Evolutionary conservation across 441 rosid species (phyloP), one percentile per base, ranked within the genome.

Genomic region (Croton laevigatus): DNA sequence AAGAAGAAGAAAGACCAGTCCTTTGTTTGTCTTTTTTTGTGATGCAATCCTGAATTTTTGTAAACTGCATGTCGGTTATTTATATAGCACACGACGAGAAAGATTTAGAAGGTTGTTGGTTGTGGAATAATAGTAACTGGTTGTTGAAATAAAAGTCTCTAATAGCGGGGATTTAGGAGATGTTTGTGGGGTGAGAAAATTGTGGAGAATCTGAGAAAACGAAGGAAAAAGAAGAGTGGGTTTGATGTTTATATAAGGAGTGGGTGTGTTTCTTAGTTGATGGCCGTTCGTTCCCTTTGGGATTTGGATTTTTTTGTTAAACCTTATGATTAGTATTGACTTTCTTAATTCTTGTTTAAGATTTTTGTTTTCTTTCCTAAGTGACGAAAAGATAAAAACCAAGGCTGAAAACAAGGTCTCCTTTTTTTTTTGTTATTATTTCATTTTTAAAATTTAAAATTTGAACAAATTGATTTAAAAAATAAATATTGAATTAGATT

Each of bases 141-240:
- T 14, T 17, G 60, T 20, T 60, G 27, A 27, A 36, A 12, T 14
- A 14, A 9, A 37, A 46, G 57, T n/a, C 62, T 10, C 68, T 45
- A 27, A 27, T 42, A 34, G 73, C 70, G 74, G 60, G 66, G 42
- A 71, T 67, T 66, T 72, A 77, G 79, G 74, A 14, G 23, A 45
- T 73, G 76, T 73, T 77, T 70, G 79, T 49, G 68, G 68, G 78
- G 62, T 27, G 61, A 72, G 80, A 79, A 68, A 72, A 62, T 55
- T 62, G 48, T 12, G 78, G 69, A 55, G 22, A 63, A 46, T 17
- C 74, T 23, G 76, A 70, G 82, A 74, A 79, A 71, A 71, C 65
- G 76, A 73, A 62, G 71, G 74, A 68, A 70, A 51, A 17, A 14
- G 13, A 14, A 53, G 3, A 13, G 34, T 59, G 53, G 32, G 23